A percentile compares a stretch with the other conserved stretches of the same genome.
phyloP scores from a whole-genome alignment of 768 basidiomycete genomes.

The Lactifluus hygrophoroides region DNA sequence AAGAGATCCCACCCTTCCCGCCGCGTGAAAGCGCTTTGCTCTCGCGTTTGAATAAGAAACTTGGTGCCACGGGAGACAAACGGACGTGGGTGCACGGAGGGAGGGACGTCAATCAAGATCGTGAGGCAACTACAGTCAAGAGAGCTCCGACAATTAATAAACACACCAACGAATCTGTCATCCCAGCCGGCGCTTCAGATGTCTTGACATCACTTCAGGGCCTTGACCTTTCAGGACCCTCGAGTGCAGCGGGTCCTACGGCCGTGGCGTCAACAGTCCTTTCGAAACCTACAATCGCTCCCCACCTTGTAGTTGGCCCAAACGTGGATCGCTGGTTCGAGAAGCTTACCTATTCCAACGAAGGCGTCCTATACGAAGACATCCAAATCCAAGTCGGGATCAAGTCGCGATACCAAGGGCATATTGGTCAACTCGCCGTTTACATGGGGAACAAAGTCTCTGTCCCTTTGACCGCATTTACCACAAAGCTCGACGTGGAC shows the following conservation, averaged over 20 bases:
- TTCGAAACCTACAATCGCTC: slow-evolving; percentile 22
- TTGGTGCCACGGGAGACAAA: slow-evolving; percentile 90
- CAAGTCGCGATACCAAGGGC: slow-evolving; percentile 94
- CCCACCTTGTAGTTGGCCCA: slow-evolving; percentile 56
- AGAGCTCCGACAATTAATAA: slow-evolving; percentile 15
- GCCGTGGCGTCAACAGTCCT: slow-evolving; percentile 1
- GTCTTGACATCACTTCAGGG: slow-evolving; percentile 72
- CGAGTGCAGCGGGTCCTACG: slow-evolving; percentile 23
- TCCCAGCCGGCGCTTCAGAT: slow-evolving; percentile 38
- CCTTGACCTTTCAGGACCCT: slow-evolving; percentile 51
- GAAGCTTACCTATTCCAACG: slow-evolving; percentile 65
- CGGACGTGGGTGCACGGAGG: slow-evolving; percentile 93
- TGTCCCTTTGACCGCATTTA: slow-evolving; percentile 84
- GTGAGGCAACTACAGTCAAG: slow-evolving; percentile 45
- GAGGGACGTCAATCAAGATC: slow-evolving; percentile 83
- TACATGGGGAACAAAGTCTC: slow-evolving; percentile 96
- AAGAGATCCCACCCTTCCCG: slow-evolving; percentile 99
- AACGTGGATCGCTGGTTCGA: slow-evolving; percentile 86
- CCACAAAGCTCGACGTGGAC: slow-evolving; percentile 65
- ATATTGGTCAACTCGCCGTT: slow-evolving; percentile 86
- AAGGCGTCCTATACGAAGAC: slow-evolving; percentile 94
- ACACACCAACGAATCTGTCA: slow-evolving; percentile 25
- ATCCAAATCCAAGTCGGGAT: slow-evolving; percentile 91
- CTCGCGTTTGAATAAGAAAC: slow-evolving; percentile 79
- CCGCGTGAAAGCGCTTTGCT: slow-evolving; percentile 88